Conservation (phyloP, 1,284 basidiomycete genomes). For the Neonothopanus nambi region DNA sequence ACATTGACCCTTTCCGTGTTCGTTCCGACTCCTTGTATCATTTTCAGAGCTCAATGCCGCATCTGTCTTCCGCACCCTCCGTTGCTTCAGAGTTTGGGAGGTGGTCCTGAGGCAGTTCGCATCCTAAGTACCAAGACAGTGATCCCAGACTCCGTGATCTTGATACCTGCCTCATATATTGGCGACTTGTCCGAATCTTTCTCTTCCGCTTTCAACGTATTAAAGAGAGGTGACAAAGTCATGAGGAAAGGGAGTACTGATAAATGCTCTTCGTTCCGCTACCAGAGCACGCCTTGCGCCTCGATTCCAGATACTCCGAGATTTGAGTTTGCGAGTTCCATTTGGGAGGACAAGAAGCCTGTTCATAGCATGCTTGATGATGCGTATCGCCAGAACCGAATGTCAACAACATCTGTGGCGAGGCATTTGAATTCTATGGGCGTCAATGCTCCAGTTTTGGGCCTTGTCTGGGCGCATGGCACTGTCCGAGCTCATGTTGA, state of each 20-base stretch:
- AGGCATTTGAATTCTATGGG: constrained; percentile 52
- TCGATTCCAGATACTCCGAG: constrained; percentile 43
- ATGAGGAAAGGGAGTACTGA: constrained; percentile 36
- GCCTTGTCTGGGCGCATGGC: constrained; percentile 54
- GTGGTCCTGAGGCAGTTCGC: constrained; percentile 29
- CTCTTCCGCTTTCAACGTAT: constrained; percentile 46
- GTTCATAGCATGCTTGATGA: constrained; percentile 46
- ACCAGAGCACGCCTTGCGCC: constrained; percentile 49
- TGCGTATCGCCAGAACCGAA: constrained; percentile 60
- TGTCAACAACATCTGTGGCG: constrained; percentile 49
- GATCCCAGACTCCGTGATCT: constrained; percentile 49
- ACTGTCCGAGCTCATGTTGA: constrained; percentile 56
- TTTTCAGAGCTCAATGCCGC: constrained; percentile 44
- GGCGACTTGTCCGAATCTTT: constrained; percentile 40
- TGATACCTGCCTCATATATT: constrained; percentile 41
- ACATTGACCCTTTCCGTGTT: neutral
- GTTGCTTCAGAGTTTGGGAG: constrained; percentile 25
- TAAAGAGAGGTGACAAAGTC: constrained; percentile 34
- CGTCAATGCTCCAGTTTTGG: constrained; percentile 49
- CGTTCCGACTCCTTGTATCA: neutral
- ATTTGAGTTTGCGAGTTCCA: constrained; percentile 54
- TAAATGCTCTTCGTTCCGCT: constrained; percentile 48
- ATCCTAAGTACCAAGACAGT: constrained; percentile 45
- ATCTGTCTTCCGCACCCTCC: constrained; percentile 52
- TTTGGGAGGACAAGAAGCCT: constrained; percentile 64